These are phyloP conservation scores for Amanita pseudoporphyria DNA, from an alignment of 768 basidiomycete species.

Conservation along the genomic window DNA sequence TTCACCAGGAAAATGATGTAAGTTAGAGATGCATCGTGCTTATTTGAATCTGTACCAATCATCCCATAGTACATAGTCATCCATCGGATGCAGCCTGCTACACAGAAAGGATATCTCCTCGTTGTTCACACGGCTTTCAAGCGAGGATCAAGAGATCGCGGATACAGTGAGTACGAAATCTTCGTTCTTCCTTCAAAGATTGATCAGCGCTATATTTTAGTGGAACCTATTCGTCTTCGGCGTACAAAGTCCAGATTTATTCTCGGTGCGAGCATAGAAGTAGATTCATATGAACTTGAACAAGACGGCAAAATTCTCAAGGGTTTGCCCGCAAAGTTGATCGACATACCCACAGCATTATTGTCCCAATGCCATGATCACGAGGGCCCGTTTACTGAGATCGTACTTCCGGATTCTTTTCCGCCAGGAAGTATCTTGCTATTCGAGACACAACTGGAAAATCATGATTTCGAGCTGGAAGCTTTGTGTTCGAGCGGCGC, in stretches of 20 bases:
- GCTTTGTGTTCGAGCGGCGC: constrained; percentile 61
- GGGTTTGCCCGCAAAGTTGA: constrained; percentile 64
- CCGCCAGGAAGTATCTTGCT: constrained; percentile 95
- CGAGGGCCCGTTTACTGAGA: constrained; percentile 66
- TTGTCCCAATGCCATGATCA: constrained; percentile 54
- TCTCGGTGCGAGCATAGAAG: constrained; percentile 64
- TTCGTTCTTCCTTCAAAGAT: neutral
- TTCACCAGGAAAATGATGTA: constrained; percentile 94
- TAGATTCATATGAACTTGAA: constrained; percentile 48
- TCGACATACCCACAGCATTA: constrained; percentile 49
- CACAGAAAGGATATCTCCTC: constrained; percentile 87
- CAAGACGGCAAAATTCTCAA: constrained; percentile 44
- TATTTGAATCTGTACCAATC: neutral
- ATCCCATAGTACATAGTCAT: constrained; percentile 76
- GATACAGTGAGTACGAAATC: constrained; percentile 48
- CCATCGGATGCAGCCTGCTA: constrained; percentile 83
- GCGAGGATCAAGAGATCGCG: constrained; percentile 75
- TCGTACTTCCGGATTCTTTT: constrained; percentile 79
- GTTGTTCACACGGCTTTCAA: constrained; percentile 89
- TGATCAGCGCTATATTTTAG: constrained; percentile 28
- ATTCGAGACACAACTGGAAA: constrained; percentile 79
- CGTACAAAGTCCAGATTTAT: constrained; percentile 76
- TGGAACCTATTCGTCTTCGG: constrained; percentile 75
- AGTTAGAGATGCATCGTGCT: constrained; percentile 22
- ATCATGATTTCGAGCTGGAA: constrained; percentile 64